Evolutionary conservation across 306 rosid genomes (phyloP).

Genomic region (Vachellia collinsii): DNA sequence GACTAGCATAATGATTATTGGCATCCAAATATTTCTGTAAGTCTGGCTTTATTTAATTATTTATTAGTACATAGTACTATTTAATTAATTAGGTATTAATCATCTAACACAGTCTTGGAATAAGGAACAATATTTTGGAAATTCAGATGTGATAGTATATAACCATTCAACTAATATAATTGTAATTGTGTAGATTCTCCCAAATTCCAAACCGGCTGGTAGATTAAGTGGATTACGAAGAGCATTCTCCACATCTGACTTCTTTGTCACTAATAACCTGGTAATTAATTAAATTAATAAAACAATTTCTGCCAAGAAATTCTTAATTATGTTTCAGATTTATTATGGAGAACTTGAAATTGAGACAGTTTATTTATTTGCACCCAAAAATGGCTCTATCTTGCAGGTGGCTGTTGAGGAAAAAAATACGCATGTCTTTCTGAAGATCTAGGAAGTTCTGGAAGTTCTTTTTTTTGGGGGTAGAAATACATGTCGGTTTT

Average conservation of each 20-base stretch:
- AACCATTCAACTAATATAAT: background rate
- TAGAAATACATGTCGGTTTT: background rate
- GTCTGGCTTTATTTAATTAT: background rate
- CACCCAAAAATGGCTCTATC: background rate
- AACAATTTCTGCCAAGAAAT: background rate
- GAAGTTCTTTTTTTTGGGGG: background rate
- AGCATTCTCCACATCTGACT: constrained; percentile 31
- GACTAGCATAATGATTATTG: background rate
- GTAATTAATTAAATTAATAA: background rate
- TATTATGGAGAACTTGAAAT: background rate
- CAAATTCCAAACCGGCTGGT: constrained; percentile 34
- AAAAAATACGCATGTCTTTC: background rate
- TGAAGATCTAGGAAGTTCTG: background rate
- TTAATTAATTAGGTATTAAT: background rate
- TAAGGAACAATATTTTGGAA: background rate
- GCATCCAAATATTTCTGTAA: background rate
- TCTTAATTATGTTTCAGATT: background rate
- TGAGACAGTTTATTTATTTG: background rate
- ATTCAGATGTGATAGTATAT: background rate
- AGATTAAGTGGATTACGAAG: constrained; percentile 35
- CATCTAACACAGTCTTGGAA: background rate
- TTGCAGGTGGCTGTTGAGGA: constrained; percentile 11
- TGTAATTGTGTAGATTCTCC: constrained; percentile 19
- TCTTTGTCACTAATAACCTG: background rate
- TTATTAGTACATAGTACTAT: background rate